Base-by-base conservation (phyloP, 139 green algal species). In the Coelastrella sp. region DNA sequence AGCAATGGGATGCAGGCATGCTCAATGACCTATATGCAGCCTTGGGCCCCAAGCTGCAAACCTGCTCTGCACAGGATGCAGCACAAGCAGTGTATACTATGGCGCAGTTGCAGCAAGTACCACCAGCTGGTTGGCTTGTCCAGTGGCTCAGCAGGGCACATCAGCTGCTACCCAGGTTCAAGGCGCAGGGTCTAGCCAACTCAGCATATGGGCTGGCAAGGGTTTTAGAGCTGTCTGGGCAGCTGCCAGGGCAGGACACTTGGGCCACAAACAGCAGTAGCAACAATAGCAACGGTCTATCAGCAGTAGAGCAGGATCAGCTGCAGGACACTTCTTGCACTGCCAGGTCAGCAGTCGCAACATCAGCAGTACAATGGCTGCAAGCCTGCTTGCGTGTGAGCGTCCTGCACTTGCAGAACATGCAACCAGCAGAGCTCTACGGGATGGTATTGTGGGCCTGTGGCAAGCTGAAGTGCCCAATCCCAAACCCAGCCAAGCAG, bases 101-200 rank as follows among this genome's bases (percentile, higher is more conserved):
- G 3, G 83, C 83, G 3, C 19, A 65, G 19, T 54, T 88, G 68
- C 54, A 73, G 10, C 16, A 68, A 13, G 54, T 57, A 23, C 68
- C 83, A 4, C 54, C 83, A 54, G 19, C 7, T 7, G 83, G 54
- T 3, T 88, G 66, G 66, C 66, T 88, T 13, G 23, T 22, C 2
- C 13, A 16, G 17, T 88, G 83, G 83, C 83, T 88, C 47, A 23
- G 20, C 7, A 61, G 68, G 17, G 83, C 83, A 4, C 54, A 56
- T 20, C 83, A 80, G 66, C 83, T 88, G 54, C 54, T 88, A 54
- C 83, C 83, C 19, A 66, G 57, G 19, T 88, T 88, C 54, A 81
- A 54, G 3, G 14, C 68, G 4, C 83, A 88, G 83, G 83, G 83
- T n/a, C 57, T 88, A 58, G 83, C 83, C 4, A 88, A 88, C 32